These are phyloP conservation scores for Elsinoe perseae DNA, from an alignment of 2,329 filamentous ascomycete species.

Conservation along the genomic window DNA sequence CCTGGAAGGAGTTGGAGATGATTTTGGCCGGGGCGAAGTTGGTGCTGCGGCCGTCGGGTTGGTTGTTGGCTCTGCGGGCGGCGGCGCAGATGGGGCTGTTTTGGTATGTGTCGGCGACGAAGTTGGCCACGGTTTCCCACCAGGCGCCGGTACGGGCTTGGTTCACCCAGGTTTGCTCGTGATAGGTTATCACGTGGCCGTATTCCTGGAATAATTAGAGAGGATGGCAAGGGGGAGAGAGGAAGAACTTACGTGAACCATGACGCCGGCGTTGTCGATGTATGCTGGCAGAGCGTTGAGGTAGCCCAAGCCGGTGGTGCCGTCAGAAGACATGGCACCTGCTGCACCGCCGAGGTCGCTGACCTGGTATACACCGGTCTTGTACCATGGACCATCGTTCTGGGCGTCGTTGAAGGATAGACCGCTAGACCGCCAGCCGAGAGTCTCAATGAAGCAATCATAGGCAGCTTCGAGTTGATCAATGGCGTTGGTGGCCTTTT, in stretches of 20 bases:
- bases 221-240: not conserved
- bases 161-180: constrained; percentile 32
- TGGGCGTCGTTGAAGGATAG: constrained; percentile 24
- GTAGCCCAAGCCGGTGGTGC: constrained; percentile 35
- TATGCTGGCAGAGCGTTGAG: constrained; percentile 39
- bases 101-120: constrained; percentile 44
- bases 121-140: constrained; percentile 48
- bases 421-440: constrained; percentile 25
- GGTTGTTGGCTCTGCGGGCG: constrained; percentile 30
- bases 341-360: constrained; percentile 26
- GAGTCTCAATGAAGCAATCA: constrained; percentile 21
- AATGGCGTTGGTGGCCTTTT: constrained; percentile 30
- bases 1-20: constrained; percentile 42
- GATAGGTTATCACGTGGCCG: constrained; percentile 44
- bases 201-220: constrained; percentile 30
- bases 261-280: constrained; percentile 36
- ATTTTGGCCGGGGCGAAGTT: constrained; percentile 40
- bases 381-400: constrained; percentile 37
- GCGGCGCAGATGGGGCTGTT: constrained; percentile 39
- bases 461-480: constrained; percentile 42
- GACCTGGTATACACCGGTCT: constrained; percentile 43
- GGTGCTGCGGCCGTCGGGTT: constrained; percentile 31
- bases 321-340: constrained; percentile 39
- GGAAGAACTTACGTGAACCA: constrained; percentile 32
- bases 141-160: constrained; percentile 43